phyloP scores from a whole-genome alignment of 805 yeast species.

The Wickerhamiella sergipiensis region DNA sequence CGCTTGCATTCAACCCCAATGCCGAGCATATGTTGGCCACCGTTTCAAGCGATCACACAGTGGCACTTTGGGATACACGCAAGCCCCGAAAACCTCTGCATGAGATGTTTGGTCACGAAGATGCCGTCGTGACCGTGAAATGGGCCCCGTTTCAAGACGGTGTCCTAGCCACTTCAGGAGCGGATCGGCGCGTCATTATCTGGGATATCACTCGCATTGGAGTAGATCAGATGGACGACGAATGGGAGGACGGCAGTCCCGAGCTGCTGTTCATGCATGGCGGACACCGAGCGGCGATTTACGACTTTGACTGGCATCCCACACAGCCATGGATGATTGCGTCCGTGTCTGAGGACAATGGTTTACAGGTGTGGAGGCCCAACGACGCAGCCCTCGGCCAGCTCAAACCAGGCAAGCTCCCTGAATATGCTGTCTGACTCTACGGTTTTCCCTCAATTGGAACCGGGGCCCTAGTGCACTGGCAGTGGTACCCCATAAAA shows the following conservation, averaged over 20 bases:
- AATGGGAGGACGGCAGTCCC: slow-evolving; percentile 82
- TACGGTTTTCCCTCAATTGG: no score
- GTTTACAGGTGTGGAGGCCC: slow-evolving; percentile 64
- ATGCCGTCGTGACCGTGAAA: slow-evolving; percentile 53
- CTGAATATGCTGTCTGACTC: slow-evolving; percentile 1
- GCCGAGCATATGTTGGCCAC: slow-evolving; percentile 46
- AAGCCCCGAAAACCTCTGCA: slow-evolving; percentile 47
- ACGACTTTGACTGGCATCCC: slow-evolving; percentile 56
- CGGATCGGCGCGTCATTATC: slow-evolving; percentile 61
- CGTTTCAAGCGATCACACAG: slow-evolving; percentile 57
- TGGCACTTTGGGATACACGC: slow-evolving; percentile 65
- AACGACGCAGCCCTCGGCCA: slow-evolving; percentile 24
- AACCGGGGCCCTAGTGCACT: no score
- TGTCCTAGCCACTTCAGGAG: slow-evolving; percentile 45
- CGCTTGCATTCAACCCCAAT: slow-evolving; percentile 52
- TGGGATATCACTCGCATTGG: slow-evolving; percentile 79
- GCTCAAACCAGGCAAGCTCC: slow-evolving; percentile 1
- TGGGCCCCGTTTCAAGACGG: slow-evolving; percentile 73
- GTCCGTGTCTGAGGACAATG: slow-evolving; percentile 57
- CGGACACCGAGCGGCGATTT: slow-evolving; percentile 56
- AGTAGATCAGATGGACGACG: slow-evolving; percentile 73
- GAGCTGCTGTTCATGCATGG: slow-evolving; percentile 87
- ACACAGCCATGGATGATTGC: slow-evolving; percentile 39
- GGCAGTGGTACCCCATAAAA: no score
- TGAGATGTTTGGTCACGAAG: slow-evolving; percentile 60